Evolutionary conservation across 2,329 filamentous ascomycete species (phyloP).

Genomic region (Trichoderma lentiforme): DNA sequence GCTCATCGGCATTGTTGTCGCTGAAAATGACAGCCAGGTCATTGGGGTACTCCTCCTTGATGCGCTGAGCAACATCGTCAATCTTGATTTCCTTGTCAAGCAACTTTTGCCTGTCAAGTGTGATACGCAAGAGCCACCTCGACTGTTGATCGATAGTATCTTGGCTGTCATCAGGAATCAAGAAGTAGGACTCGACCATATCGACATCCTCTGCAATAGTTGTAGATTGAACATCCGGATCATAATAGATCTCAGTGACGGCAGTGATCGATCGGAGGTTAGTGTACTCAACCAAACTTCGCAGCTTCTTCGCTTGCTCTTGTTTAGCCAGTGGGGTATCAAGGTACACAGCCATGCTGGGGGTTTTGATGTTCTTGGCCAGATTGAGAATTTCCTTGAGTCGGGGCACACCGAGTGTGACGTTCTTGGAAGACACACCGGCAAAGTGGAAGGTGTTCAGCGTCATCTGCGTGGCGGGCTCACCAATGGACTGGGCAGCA

Average conservation of each 20-base stretch:
- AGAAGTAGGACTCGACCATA: slow-evolving; percentile 95
- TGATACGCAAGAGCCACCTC: slow-evolving; percentile 91
- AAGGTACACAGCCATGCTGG: slow-evolving; percentile 91
- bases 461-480: slow-evolving; percentile 98
- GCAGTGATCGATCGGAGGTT: slow-evolving; percentile 88
- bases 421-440: slow-evolving; percentile 99
- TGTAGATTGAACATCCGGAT: slow-evolving; percentile 82
- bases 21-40: slow-evolving; percentile 94
- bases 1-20: slow-evolving; percentile 95
- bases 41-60: slow-evolving; percentile 82
- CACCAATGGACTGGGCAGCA: slow-evolving; percentile 96
- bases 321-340: slow-evolving; percentile 63
- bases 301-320: slow-evolving; percentile 78
- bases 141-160: slow-evolving; percentile 71
- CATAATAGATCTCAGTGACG: slow-evolving; percentile 94
- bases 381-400: slow-evolving; percentile 99
- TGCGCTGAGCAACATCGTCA: slow-evolving; percentile 82
- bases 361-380: slow-evolving; percentile 97
- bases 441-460: slow-evolving; percentile 99
- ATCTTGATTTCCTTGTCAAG: slow-evolving; percentile 91
- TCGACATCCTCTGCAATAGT: slow-evolving; percentile 84
- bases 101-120: slow-evolving; percentile 88
- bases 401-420: slow-evolving; percentile 97
- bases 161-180: slow-evolving; percentile 76
- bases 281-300: slow-evolving; percentile 90